phyloP scores from a whole-genome alignment of 164 flowering plant species.

The Chloranthus sessilifolius region DNA sequence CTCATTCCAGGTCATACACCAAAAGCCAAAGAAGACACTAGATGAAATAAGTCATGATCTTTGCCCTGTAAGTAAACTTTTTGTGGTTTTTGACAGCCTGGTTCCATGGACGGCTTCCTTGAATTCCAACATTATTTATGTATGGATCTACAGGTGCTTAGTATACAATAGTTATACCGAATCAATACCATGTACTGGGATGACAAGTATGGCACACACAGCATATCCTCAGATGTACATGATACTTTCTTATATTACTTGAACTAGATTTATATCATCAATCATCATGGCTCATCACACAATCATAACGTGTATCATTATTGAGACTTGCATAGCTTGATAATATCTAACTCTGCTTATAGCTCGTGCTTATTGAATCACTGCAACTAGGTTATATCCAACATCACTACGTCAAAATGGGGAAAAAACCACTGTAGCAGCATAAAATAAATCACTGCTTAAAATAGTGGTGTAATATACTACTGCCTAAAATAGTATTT shows the following conservation, averaged over 20 bases:
- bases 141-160: constrained; percentile 63
- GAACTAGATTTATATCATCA: constrained; percentile 29
- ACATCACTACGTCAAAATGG: no score
- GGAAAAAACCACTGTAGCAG: no score
- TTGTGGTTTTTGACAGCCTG: background rate
- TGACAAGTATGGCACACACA: constrained; percentile 95
- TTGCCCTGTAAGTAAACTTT: constrained; percentile 68
- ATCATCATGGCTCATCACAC: constrained; percentile 8
- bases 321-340: background rate
- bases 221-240: constrained; percentile 92
- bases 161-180: constrained; percentile 93
- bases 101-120: background rate
- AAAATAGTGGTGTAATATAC: no score
- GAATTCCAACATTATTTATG: constrained; percentile 10
- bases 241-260: constrained; percentile 28
- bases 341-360: constrained; percentile 7
- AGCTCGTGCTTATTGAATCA: constrained; percentile 2
- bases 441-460: no score
- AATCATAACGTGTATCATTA: constrained; percentile 4
- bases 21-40: constrained; percentile 89
- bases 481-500: no score
- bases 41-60: constrained; percentile 94
- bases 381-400: constrained; percentile 45
- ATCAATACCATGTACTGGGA: constrained; percentile 99
- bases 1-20: constrained; percentile 77